phyloP scores from a whole-genome alignment of 2,329 filamentous ascomycete genomes.

The Passalora sequoiae region DNA sequence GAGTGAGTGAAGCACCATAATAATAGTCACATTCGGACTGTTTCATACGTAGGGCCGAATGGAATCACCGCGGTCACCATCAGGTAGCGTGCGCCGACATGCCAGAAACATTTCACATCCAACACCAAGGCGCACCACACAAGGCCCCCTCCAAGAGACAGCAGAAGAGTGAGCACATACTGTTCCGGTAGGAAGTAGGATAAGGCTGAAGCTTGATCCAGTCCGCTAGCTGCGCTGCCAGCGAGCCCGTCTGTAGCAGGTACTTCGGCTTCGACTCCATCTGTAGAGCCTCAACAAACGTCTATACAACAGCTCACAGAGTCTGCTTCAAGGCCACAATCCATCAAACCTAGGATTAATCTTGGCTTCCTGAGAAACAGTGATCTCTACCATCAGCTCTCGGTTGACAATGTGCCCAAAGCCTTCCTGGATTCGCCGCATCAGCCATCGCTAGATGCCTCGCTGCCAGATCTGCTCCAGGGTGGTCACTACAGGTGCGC shows the following conservation, averaged over 20 bases:
- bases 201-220: conserved; percentile 22
- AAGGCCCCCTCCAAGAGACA: conserved; percentile 64
- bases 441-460: conserved; percentile 58
- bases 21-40: background rate
- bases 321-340: conserved; percentile 11
- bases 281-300: conserved; percentile 3
- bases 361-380: conserved; percentile 75
- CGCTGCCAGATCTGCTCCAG: conserved; percentile 63
- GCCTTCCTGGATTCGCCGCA: conserved; percentile 66
- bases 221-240: conserved; percentile 23
- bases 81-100: conserved; percentile 28
- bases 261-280: conserved; percentile 1
- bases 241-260: conserved; percentile 15
- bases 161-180: conserved; percentile 59
- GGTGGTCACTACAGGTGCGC: conserved; percentile 69
- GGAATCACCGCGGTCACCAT: conserved; percentile 26
- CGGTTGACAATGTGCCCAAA: conserved; percentile 54
- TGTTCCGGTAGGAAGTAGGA: background rate
- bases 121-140: conserved; percentile 63
- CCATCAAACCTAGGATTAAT: conserved; percentile 50
- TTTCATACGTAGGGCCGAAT: conserved; percentile 11
- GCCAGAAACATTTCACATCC: conserved; percentile 31
- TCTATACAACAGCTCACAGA: conserved; percentile 12
- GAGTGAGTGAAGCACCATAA: background rate
- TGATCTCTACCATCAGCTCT: conserved; percentile 77